Evolutionary conservation across 2,329 filamentous ascomycete species (phyloP), one percentile per base, ranked within the genome.

Genomic region (Pseudocercospora macadamiae): DNA sequence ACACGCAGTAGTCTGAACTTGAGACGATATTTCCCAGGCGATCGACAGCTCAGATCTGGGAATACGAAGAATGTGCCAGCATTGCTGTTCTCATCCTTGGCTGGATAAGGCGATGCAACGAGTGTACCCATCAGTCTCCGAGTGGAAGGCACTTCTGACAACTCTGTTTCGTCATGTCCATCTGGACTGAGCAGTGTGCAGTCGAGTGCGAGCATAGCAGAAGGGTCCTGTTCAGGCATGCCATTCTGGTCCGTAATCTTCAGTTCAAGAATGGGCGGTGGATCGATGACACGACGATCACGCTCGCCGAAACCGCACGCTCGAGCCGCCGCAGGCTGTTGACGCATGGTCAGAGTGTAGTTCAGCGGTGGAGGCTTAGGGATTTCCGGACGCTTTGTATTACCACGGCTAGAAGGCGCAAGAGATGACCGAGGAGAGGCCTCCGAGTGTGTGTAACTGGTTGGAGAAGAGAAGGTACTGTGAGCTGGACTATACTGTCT

Each of bases 1-100:
- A 93, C 82, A 60, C 89, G 83, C 69, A 92, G 85, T 19, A 93
- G 79, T 34, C 85, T 85, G 72, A 95, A 93, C 47, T 85, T 86
- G 55, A 95, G 81, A 16, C 89, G 82, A 73, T 90, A 95, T n/a
- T 80, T 79, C 18, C 90, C 90, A 1, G 90, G 86, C 0, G 88
- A 92, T 30, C 90, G 84, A 71, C 89, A 91, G 3, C 89, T 92
- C 18, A 95, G 80, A 70, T 95, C 90, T 0, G 89, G 88, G 71
- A 95, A 95, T 71, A 89, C 91, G 74, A 93, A 95, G 79, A 93
- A 95, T 69, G 88, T 91, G 1, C 90, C 90, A 63, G 91, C 88
- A 19, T 84, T 75, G 54, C 86, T 85, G 54, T 86, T 80, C 68
- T 93, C 89, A 70, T 95, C 90, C 54, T 84, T 81, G 6, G 89